phyloP scores from a whole-genome alignment of 2,329 filamentous ascomycete species.

The Chaetothyriales sp. region DNA sequence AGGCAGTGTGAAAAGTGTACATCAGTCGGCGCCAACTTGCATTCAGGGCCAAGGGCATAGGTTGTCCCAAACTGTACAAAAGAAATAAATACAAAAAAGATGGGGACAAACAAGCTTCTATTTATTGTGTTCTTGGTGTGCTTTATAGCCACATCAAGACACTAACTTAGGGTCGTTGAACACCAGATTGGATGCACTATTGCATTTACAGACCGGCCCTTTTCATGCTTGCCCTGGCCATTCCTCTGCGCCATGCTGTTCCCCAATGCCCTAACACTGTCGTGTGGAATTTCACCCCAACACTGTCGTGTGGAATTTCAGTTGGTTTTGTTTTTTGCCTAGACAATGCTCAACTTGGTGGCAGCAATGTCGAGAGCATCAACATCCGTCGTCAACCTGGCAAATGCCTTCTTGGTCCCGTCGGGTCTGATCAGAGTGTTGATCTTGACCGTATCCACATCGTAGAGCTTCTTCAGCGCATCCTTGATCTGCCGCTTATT shows the following conservation, averaged over 20 bases:
- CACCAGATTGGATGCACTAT: not conserved
- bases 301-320: not conserved
- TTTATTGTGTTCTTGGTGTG: slow-evolving; percentile 1
- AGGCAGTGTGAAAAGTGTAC: slow-evolving; percentile 3
- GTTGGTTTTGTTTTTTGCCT: slow-evolving; percentile 24
- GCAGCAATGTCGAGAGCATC: slow-evolving; percentile 98
- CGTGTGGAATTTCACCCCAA: not conserved
- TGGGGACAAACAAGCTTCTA: slow-evolving; percentile 6
- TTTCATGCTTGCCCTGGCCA: not conserved
- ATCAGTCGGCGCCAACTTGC: not conserved
- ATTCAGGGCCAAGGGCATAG: not conserved
- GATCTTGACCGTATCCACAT: slow-evolving; percentile 96
- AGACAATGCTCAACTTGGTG: slow-evolving; percentile 97
- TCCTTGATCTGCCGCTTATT: slow-evolving; percentile 99
- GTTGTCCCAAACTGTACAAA: slow-evolving; percentile 1
- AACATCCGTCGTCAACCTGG: slow-evolving; percentile 86
- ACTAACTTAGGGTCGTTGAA: not conserved
- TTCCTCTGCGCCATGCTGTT: not conserved
- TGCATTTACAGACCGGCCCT: not conserved
- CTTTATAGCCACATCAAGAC: not conserved
- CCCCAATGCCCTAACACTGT: not conserved
- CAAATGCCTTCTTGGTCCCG: slow-evolving; percentile 97
- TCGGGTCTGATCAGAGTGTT: slow-evolving; percentile 97
- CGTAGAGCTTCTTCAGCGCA: slow-evolving; percentile 97
- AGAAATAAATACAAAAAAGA: slow-evolving; percentile 2